A percentile compares a stretch with the other conserved stretches of the same genome.
phyloP scores from a whole-genome alignment of 208 protist species.

The Wallacemonas sp. region DNA sequence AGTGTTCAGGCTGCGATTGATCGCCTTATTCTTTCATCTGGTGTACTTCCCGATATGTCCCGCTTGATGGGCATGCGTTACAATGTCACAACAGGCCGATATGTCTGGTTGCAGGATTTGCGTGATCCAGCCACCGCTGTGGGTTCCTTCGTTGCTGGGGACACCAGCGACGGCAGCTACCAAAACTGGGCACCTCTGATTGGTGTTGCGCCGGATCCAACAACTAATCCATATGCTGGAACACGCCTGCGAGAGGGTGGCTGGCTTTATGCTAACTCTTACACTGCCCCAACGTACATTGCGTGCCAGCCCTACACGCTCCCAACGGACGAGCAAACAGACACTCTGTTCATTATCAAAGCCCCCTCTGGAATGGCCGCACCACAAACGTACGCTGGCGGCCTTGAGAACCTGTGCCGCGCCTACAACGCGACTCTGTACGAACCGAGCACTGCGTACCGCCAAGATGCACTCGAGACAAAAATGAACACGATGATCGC shows the following conservation, averaged over 20 bases:
- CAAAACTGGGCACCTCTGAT: background rate
- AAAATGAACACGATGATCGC: background rate
- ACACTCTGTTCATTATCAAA: background rate
- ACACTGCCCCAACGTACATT: conserved; percentile 1
- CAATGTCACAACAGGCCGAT: background rate
- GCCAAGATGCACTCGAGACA: background rate
- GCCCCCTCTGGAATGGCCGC: background rate
- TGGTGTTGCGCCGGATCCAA: background rate
- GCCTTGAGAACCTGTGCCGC: conserved; percentile 3
- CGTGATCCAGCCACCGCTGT: background rate
- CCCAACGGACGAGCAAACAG: background rate
- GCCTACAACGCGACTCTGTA: conserved; percentile 3
- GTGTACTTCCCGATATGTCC: background rate
- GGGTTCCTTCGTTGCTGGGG: background rate
- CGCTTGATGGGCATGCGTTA: background rate
- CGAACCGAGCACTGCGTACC: background rate
- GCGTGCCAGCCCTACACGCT: background rate
- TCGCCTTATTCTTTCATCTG: background rate
- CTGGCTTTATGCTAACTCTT: background rate
- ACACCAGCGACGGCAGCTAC: conserved; percentile 6
- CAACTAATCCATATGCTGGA: background rate
- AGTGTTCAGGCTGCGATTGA: conserved; percentile 2
- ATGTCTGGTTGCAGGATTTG: background rate
- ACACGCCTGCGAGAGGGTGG: background rate
- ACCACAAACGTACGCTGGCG: conserved; percentile 5